A percentile compares a stretch with the other conserved stretches of the same genome.
phyloP scores from a whole-genome alignment of 1,284 basidiomycete species.

The Irpex sp. region DNA sequence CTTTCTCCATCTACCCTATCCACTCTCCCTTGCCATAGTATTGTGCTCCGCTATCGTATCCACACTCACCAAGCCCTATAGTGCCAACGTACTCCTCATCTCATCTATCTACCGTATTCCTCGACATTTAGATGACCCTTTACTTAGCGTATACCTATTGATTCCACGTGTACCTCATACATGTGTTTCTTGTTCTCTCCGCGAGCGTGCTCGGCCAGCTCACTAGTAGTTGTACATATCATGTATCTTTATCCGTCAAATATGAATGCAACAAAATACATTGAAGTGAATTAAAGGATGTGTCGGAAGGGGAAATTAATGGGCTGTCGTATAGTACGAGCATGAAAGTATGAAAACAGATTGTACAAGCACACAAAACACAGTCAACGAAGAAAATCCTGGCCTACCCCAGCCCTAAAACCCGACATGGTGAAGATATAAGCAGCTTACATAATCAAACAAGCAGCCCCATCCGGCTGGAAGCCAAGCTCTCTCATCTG shows the following conservation, averaged over 20 bases:
- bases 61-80: background rate
- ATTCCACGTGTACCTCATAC: background rate
- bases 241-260: background rate
- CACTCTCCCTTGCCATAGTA: no score
- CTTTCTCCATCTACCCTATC: background rate
- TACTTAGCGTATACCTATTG: background rate
- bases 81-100: background rate
- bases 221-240: background rate
- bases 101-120: background rate
- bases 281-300: background rate
- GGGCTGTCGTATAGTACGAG: background rate
- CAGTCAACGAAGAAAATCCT: background rate
- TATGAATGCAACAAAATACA: background rate
- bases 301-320: background rate
- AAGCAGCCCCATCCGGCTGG: constrained; percentile 27
- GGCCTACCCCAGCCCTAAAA: background rate
- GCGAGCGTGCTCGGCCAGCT: background rate
- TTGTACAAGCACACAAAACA: background rate
- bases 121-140: background rate
- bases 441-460: constrained; percentile 24
- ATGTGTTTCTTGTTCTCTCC: background rate
- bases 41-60: background rate
- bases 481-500: constrained; percentile 65
- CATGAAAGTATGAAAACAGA: background rate
- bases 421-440: no score